phyloP scores from a whole-genome alignment of 2,329 filamentous ascomycete species.

The Pseudogymnoascus sp. region DNA sequence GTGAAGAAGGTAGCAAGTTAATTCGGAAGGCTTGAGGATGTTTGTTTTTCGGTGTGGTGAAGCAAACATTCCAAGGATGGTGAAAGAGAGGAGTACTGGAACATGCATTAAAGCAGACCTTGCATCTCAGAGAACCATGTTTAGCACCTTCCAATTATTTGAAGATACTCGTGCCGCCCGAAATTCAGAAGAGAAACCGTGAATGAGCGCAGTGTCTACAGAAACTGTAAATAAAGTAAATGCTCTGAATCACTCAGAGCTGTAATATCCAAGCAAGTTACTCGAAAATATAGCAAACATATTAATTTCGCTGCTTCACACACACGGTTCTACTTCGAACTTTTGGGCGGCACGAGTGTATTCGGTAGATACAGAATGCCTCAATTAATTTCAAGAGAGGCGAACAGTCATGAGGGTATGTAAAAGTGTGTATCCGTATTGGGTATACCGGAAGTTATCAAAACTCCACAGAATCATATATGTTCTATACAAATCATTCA shows the following conservation, averaged over 20 bases:
- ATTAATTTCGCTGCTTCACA: background rate
- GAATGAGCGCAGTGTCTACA: background rate
- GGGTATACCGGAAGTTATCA: background rate
- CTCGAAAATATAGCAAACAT: background rate
- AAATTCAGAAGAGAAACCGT: background rate
- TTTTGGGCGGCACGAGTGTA: background rate
- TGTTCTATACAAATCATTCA: constrained; percentile 31
- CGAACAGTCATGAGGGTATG: background rate
- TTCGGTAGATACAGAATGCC: background rate
- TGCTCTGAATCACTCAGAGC: background rate
- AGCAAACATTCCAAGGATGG: background rate
- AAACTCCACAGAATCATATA: constrained; percentile 9
- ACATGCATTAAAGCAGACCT: background rate
- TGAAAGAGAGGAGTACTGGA: background rate
- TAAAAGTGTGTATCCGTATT: background rate
- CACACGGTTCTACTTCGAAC: background rate
- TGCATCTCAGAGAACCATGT: background rate
- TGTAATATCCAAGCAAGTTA: background rate
- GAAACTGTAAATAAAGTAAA: background rate
- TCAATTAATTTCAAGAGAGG: background rate
- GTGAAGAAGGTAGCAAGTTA: background rate
- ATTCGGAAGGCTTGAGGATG: background rate
- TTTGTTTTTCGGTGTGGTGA: background rate
- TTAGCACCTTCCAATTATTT: background rate
- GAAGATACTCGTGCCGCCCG: background rate